Base-by-base conservation (phyloP, 257 asterid species). In the Solanum commersonii region DNA sequence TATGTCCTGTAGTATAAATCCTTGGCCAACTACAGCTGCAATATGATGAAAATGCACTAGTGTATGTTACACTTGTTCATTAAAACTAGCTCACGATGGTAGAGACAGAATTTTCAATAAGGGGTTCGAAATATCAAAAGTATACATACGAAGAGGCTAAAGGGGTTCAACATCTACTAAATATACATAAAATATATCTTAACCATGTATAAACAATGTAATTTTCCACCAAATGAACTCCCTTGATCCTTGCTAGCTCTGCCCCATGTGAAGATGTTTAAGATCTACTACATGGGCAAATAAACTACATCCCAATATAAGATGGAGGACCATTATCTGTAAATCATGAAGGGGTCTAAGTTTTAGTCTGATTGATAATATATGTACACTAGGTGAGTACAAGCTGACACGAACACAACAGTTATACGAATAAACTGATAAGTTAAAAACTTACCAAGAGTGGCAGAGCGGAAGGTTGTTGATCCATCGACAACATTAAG, bases 11-110 rank as follows among this genome's bases (percentile, higher is more conserved):
- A 91, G 91, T 27, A 94, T 93, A 84, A 93, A 89, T 31, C 93
- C 92, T 33, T 91, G 89, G 1, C 92, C 95, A 23, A 91, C 93
- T 8, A 93, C 93, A 42, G 95, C 96, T 94, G 93, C 89, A 84
- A 22, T 7, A 40, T 52, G 18, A 42, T 46, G 49, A 74, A 74
- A 33, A 63, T n/a, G 6, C 70, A 38, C 16, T 29, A 79, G 60
- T 67, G 27, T 11, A n/a, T 77, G 22, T 25, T 1, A 78, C 14
- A 40, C 14, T 25, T 40, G 60, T 77, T 77, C n/a, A 25, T 42
- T 77, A 40, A 77, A 44, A 44, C 3, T 52, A 52, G 0, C 4
- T 16, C 60, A 52, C 16, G 60, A 52, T 52, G 60, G 60, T 0
- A 3, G 60, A 52, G 60, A 23, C 4, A 52, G 60, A 0, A 52